These are phyloP conservation scores for Citrullus amarus DNA, from an alignment of 306 rosid genomes.

Conservation along the genomic window DNA sequence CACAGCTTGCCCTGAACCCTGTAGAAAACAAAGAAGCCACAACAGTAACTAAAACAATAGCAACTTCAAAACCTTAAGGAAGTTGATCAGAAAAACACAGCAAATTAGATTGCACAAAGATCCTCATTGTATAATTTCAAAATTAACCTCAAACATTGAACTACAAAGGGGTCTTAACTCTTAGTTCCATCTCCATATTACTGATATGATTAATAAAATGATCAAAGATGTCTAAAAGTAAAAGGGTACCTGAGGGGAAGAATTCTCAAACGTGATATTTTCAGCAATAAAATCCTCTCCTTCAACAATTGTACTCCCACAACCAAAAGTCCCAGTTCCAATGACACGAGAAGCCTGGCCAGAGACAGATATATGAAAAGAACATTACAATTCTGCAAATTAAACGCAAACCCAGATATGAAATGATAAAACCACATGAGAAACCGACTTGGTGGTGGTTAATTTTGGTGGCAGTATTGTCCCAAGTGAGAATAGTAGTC, in stretches of 20 bases:
- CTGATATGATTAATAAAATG: background rate
- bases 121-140: background rate
- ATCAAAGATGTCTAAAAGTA: background rate
- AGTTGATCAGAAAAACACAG: background rate
- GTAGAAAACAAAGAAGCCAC: background rate
- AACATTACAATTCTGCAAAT: background rate
- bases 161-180: background rate
- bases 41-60: background rate
- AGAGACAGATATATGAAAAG: background rate
- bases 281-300: conserved; percentile 90
- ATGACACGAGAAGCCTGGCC: conserved; percentile 45
- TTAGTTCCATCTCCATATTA: conserved; percentile 1
- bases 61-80: background rate
- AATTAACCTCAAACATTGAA: background rate
- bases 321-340: conserved; percentile 87
- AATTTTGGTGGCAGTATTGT: conserved; percentile 66
- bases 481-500: conserved; percentile 66
- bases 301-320: conserved; percentile 78
- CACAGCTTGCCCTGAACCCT: conserved; percentile 98
- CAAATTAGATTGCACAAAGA: background rate
- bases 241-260: conserved; percentile 56
- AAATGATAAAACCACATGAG: background rate
- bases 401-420: conserved; percentile 11
- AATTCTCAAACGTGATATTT: conserved; percentile 84
- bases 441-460: conserved; percentile 59